Percentiles rank a stretch among this genome's conserved stretches.
Conservation (phyloP, 257 asterid genomes). For the Jasminum sambac region DNA sequence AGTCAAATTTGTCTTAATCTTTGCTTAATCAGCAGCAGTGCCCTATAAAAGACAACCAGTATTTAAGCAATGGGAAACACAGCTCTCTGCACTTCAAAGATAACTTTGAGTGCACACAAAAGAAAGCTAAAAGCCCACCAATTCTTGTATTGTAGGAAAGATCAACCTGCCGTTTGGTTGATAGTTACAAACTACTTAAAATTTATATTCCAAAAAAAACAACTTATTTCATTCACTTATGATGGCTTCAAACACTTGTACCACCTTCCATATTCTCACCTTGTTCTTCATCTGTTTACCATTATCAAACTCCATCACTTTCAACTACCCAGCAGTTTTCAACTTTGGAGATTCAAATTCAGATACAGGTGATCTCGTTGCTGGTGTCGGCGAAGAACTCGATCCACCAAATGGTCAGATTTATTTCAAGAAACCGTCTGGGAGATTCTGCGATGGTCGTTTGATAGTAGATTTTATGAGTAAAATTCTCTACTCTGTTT, state of each 20-base stretch:
- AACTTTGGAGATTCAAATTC: constrained; percentile 99
- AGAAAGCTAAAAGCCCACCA: constrained; percentile 22
- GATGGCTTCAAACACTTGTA: constrained; percentile 49
- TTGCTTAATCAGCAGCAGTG: not conserved
- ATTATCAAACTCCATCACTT: constrained; percentile 51
- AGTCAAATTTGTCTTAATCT: not conserved
- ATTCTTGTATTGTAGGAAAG: constrained; percentile 25
- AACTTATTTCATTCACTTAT: constrained; percentile 9
- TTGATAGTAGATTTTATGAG: constrained; percentile 73
- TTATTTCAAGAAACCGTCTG: constrained; percentile 79
- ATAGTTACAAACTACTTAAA: not conserved
- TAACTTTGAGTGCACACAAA: constrained; percentile 55
- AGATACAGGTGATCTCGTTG: constrained; percentile 80
- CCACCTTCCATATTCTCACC: constrained; percentile 32
- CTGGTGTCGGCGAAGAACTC: constrained; percentile 62
- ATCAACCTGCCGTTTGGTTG: constrained; percentile 13
- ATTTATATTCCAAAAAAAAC: not conserved
- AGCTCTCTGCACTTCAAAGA: constrained; percentile 23
- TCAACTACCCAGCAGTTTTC: constrained; percentile 87
- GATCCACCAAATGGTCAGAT: constrained; percentile 82
- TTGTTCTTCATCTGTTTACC: constrained; percentile 33
- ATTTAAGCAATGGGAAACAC: constrained; percentile 6
- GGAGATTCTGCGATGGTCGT: constrained; percentile 92
- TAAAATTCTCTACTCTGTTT: constrained; percentile 23
- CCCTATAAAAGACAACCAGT: constrained; percentile 16